These are phyloP conservation scores for Metarhizium humberi DNA, from an alignment of 2,329 filamentous ascomycete genomes.

Conservation along the genomic window DNA sequence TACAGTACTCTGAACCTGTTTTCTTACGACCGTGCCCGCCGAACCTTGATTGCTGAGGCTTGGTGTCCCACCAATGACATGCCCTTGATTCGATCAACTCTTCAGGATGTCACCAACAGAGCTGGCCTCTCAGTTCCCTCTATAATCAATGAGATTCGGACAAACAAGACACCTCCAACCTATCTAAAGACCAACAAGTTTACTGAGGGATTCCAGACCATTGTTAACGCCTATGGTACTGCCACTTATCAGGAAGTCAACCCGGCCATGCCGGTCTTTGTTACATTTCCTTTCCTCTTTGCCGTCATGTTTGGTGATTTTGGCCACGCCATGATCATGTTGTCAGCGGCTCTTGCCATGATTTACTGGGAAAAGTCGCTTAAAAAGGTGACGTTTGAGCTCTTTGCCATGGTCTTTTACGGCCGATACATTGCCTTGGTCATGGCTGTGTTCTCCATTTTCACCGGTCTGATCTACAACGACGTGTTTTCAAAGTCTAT, in stretches of 20 bases:
- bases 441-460: constrained; percentile 96
- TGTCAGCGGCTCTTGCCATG: constrained; percentile 75
- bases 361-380: constrained; percentile 93
- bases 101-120: constrained; percentile 93
- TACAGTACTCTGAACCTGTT: constrained; percentile 94
- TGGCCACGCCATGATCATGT: constrained; percentile 87
- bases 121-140: constrained; percentile 95
- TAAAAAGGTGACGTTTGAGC: constrained; percentile 85
- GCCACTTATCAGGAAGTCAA: constrained; percentile 97
- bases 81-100: constrained; percentile 78
- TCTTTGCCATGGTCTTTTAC: constrained; percentile 98
- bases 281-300: constrained; percentile 99
- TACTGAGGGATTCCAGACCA: constrained; percentile 95
- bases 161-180: constrained; percentile 94
- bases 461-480: constrained; percentile 95
- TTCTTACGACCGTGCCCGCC: constrained; percentile 90
- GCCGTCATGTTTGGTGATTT: constrained; percentile 99
- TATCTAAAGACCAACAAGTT: constrained; percentile 99
- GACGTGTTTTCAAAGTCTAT: constrained; percentile 93
- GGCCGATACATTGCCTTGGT: constrained; percentile 97
- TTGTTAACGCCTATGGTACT: constrained; percentile 96
- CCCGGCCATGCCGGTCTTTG: constrained; percentile 85
- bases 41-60: constrained; percentile 93
- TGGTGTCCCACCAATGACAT: constrained; percentile 94
- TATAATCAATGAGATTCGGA: constrained; percentile 95